Evolutionary conservation across 148 eudicot species (phyloP).

Genomic region (Silene conica): DNA sequence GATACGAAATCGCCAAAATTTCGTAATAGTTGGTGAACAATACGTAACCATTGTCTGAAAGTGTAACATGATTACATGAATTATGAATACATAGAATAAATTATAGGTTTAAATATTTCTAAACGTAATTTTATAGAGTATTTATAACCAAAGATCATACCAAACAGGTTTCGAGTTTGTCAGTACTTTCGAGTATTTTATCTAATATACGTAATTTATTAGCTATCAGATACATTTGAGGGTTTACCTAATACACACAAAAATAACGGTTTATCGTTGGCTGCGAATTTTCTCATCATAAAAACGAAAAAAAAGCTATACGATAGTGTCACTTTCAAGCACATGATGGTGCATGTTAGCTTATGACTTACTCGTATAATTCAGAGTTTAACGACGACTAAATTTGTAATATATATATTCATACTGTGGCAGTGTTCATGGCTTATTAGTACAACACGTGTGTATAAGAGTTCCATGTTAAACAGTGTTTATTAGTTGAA

Average conservation of each 20-base stretch:
- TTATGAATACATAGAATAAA: background rate
- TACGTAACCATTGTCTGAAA: background rate
- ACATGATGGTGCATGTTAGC: conserved; percentile 17
- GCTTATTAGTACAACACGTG: background rate
- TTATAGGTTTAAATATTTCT: too few species aligned
- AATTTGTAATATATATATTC: too few species aligned
- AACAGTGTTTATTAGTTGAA: background rate
- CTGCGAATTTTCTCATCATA: too few species aligned
- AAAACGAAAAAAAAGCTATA: too few species aligned
- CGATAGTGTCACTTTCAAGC: background rate
- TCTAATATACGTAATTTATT: too few species aligned
- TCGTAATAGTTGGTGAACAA: conserved; percentile 19
- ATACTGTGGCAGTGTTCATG: background rate
- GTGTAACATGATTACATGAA: background rate
- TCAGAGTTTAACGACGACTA: background rate
- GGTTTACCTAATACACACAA: too few species aligned
- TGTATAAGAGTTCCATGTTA: background rate
- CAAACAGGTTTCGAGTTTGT: too few species aligned
- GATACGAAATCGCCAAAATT: background rate
- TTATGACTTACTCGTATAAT: background rate
- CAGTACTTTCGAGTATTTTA: too few species aligned
- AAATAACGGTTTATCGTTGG: too few species aligned
- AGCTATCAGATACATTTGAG: too few species aligned
- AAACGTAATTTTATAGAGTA: too few species aligned
- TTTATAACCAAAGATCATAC: too few species aligned